These are phyloP conservation scores for Phialophora expanda DNA, from an alignment of 2,329 filamentous ascomycete genomes.

Conservation along the genomic window DNA sequence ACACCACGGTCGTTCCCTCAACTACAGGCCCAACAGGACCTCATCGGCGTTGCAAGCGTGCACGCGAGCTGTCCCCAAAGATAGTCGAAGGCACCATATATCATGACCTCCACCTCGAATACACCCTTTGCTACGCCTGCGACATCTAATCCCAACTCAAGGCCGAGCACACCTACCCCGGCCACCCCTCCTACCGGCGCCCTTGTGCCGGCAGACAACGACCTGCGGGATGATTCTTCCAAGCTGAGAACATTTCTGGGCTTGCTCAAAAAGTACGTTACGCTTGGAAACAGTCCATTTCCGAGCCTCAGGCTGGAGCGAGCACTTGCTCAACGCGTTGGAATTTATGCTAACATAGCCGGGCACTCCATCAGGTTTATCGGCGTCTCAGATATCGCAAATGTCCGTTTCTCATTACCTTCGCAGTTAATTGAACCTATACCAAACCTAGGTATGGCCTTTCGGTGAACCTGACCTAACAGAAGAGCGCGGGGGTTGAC, in stretches of 20 bases:
- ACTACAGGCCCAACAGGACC: conserved; percentile 9
- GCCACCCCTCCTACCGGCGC: conserved; percentile 43
- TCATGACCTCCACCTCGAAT: conserved; percentile 36
- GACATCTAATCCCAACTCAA: conserved; percentile 32
- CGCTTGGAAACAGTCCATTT: conserved; percentile 5
- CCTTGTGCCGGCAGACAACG: conserved; percentile 52
- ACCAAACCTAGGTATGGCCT: conserved; percentile 73
- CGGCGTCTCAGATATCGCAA: conserved; percentile 91
- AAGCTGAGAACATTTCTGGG: conserved; percentile 88
- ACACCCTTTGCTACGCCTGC: conserved; percentile 35
- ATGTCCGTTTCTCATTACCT: conserved; percentile 93
- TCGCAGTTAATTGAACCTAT: conserved; percentile 95
- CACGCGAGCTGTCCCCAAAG: conserved; percentile 12
- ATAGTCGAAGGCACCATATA: conserved; percentile 11
- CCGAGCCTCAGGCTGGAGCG: neutral
- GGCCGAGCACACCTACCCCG: conserved; percentile 35
- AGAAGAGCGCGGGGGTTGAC: conserved; percentile 26
- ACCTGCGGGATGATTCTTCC: conserved; percentile 75
- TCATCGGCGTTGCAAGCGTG: conserved; percentile 20
- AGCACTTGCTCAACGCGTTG: conserved; percentile 4
- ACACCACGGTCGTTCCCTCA: conserved; percentile 8
- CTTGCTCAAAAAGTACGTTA: conserved; percentile 81
- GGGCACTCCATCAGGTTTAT: conserved; percentile 71
- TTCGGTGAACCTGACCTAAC: neutral
- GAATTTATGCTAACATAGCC: conserved; percentile 16